Evolutionary conservation across 2,329 filamentous ascomycete genomes (phyloP).

Genomic region (Juglanconis oblonga): DNA sequence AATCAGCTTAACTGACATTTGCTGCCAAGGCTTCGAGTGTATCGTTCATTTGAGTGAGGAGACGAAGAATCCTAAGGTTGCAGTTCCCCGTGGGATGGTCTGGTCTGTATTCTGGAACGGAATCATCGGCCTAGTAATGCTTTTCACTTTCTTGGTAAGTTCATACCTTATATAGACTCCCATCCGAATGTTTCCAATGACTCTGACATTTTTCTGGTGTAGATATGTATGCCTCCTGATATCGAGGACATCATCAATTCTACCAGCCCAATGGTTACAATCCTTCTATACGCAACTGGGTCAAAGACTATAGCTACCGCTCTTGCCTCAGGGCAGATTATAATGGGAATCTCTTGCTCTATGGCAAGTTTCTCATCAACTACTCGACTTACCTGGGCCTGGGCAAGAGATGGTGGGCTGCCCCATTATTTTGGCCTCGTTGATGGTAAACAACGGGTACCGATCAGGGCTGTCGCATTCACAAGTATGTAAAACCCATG

Average conservation of each 20-base stretch:
- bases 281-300: slow-evolving; percentile 34
- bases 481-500: no score
- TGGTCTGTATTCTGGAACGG: slow-evolving; percentile 41
- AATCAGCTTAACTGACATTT: neutral
- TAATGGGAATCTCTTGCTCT: slow-evolving; percentile 36
- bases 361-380: slow-evolving; percentile 43
- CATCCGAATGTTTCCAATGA: no score
- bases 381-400: slow-evolving; percentile 47
- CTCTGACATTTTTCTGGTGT: neutral
- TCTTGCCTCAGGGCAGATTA: slow-evolving; percentile 35
- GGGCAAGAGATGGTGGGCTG: slow-evolving; percentile 42
- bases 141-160: slow-evolving; percentile 38
- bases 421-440: slow-evolving; percentile 21
- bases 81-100: slow-evolving; percentile 43
- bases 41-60: slow-evolving; percentile 47
- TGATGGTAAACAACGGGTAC: slow-evolving; percentile 30
- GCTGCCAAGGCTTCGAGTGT: slow-evolving; percentile 39
- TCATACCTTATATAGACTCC: neutral
- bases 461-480: slow-evolving; percentile 12
- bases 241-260: slow-evolving; percentile 27
- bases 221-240: slow-evolving; percentile 36
- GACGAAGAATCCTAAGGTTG: slow-evolving; percentile 40
- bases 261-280: slow-evolving; percentile 38
- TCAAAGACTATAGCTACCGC: slow-evolving; percentile 38
- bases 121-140: slow-evolving; percentile 37